Conservation (phyloP, 1,139 yeast species). For the Yamadazyma trypodendri region DNA sequence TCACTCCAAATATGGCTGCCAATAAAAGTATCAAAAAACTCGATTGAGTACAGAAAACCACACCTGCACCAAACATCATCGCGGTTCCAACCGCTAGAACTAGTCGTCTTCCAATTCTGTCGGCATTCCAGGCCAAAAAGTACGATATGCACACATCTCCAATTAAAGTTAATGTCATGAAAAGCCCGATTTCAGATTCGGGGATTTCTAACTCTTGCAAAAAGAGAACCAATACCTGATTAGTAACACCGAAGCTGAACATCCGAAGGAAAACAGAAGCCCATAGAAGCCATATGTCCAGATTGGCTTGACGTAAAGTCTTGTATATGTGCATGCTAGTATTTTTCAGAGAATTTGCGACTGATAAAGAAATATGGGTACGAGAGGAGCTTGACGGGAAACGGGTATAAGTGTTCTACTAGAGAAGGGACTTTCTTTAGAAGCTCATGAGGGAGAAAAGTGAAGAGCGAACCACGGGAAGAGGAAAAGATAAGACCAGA, state of each 20-base stretch:
- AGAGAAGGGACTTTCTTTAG: no score
- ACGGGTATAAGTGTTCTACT: no score
- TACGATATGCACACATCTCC: conserved; percentile 81
- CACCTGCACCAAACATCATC: conserved; percentile 71
- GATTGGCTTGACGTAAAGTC: conserved; percentile 27
- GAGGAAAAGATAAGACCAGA: no score
- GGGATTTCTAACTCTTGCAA: conserved; percentile 55
- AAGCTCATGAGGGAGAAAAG: no score
- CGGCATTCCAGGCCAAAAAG: conserved; percentile 76
- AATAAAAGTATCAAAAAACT: conserved; percentile 55
- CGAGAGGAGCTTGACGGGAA: no score
- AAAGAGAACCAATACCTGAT: conserved; percentile 75
- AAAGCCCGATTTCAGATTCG: conserved; percentile 66
- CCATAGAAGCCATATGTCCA: conserved; percentile 69
- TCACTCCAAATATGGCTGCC: conserved; percentile 62
- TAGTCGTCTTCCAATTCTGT: conserved; percentile 64
- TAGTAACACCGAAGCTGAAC: conserved; percentile 78
- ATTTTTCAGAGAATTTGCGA: no score
- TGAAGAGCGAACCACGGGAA: no score
- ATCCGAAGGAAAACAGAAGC: conserved; percentile 68
- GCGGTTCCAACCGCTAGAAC: conserved; percentile 66
- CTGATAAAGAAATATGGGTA: no score
- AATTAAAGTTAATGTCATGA: conserved; percentile 77
- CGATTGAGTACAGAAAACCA: conserved; percentile 51
- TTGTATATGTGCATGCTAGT: conserved; percentile 9